Base-by-base conservation (phyloP, 768 basidiomycete species). In the Roridomyces roridus region DNA sequence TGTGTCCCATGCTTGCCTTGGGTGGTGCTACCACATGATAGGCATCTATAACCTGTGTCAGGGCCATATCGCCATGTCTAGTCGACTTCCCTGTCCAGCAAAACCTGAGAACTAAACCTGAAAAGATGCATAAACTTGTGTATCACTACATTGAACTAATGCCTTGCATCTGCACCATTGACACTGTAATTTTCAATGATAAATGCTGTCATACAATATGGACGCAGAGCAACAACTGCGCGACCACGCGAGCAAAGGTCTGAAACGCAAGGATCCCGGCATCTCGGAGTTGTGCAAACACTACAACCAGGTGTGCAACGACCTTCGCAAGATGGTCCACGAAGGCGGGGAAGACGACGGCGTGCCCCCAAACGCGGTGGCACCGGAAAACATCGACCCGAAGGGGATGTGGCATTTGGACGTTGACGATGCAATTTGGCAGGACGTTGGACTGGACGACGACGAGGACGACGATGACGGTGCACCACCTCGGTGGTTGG, bases 341-440 rank as follows among this genome's bases (percentile, higher is more conserved):
- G n/a, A n/a, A n/a, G n/a, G n/a, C n/a, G n/a, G n/a, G n/a, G n/a
- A n/a, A n/a, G 46, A 12, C 6, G 5, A 26, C 39, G 20, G n/a
- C 17, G 39, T n/a, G 17, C 39, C 39, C 6, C 15, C 6, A n/a
- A 40, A 40, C 39, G 20, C 17, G 31, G 31, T 34, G 4, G 31
- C 31, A 34, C 31, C 7, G 15, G 31, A 34, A 2, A 34, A 34
- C 11, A 34, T 34, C 31, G 31, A 34, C 31, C 3, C 46, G 12
- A 55, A 65, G 18, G 60, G 50, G 2, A 47, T 73, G 9, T 73
- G 66, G 43, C 36, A 47, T 3, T 56, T 72, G 0, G 68, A 73
- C 49, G 63, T 72, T 4, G 69, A 72, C 61, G 67, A 70, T 42
- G 57, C 56, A 4, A 70, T 73, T 29, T 73, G 69, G 66, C 64